Evolutionary conservation across 2,329 filamentous ascomycete species (phyloP).

Genomic region (Xylariaceae sp.): DNA sequence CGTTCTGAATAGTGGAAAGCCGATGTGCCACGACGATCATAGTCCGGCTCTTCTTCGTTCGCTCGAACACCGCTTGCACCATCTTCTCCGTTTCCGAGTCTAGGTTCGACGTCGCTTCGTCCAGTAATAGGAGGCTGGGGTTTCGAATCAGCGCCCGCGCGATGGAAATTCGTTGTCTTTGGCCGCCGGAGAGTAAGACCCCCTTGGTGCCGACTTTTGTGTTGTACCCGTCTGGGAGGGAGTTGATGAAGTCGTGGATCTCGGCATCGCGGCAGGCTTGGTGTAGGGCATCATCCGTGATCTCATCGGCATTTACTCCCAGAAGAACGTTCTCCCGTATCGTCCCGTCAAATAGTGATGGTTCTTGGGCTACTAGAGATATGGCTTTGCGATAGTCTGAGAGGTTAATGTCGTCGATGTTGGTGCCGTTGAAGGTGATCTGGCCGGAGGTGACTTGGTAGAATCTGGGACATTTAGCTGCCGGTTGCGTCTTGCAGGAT

Average conservation of each 20-base stretch:
- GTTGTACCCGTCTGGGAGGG: conserved; percentile 63
- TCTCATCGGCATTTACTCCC: conserved; percentile 53
- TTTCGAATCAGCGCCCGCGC: conserved; percentile 63
- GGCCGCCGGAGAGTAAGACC: conserved; percentile 62
- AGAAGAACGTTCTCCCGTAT: conserved; percentile 63
- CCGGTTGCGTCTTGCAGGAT: background rate
- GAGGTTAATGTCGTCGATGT: conserved; percentile 56
- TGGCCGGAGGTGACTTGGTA: conserved; percentile 62
- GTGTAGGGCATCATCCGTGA: conserved; percentile 49
- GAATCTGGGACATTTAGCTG: conserved; percentile 42
- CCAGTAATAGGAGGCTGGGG: conserved; percentile 61
- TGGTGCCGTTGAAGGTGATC: conserved; percentile 59
- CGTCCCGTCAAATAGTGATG: conserved; percentile 62
- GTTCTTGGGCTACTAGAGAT: conserved; percentile 70
- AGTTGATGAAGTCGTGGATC: conserved; percentile 66
- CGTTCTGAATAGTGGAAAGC: conserved; percentile 71
- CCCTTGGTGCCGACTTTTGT: conserved; percentile 67
- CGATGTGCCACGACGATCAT: conserved; percentile 75
- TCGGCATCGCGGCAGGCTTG: conserved; percentile 57
- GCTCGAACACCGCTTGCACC: conserved; percentile 63
- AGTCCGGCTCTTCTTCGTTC: conserved; percentile 55
- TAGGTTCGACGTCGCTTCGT: conserved; percentile 68
- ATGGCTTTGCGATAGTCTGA: conserved; percentile 59
- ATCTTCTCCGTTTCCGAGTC: conserved; percentile 54
- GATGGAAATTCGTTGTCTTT: conserved; percentile 69